Conservation (phyloP, 1,284 basidiomycete species). For the Rhodotorula sp. region DNA sequence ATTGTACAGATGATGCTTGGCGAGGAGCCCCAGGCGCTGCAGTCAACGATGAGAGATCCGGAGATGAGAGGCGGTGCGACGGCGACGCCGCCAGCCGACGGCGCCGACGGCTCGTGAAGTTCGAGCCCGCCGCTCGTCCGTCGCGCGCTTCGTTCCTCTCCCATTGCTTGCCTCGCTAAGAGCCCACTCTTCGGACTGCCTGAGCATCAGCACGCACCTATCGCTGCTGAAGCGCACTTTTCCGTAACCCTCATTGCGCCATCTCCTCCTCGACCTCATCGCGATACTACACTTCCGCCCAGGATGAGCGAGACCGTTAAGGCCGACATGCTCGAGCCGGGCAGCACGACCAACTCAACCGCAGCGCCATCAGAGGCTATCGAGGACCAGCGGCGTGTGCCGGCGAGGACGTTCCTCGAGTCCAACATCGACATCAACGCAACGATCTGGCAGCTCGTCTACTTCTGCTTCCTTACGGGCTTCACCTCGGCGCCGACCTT, state of each 20-base stretch:
- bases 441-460: conserved; percentile 64
- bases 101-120: neutral
- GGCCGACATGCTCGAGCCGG: neutral
- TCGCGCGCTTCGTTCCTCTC: no score
- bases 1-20: no score
- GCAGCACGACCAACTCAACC: neutral
- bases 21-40: no score
- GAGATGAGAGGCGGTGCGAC: no score
- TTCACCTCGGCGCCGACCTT: conserved; percentile 62
- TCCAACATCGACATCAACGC: conserved; percentile 65
- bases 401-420: conserved; percentile 46
- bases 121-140: neutral
- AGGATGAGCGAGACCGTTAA: neutral
- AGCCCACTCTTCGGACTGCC: no score
- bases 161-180: no score
- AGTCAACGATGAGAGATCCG: no score
- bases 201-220: no score
- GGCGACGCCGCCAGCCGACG: no score
- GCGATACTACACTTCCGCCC: neutral
- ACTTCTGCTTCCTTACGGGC: conserved; percentile 83
- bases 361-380: neutral
- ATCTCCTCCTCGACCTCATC: neutral
- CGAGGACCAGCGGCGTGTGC: neutral
- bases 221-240: no score
- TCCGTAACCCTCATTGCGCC: neutral